A percentile compares a stretch with the other conserved stretches of the same genome.
Evolutionary conservation across 257 asterid genomes (phyloP).

Genomic region (Jaltomata sinuosa): DNA sequence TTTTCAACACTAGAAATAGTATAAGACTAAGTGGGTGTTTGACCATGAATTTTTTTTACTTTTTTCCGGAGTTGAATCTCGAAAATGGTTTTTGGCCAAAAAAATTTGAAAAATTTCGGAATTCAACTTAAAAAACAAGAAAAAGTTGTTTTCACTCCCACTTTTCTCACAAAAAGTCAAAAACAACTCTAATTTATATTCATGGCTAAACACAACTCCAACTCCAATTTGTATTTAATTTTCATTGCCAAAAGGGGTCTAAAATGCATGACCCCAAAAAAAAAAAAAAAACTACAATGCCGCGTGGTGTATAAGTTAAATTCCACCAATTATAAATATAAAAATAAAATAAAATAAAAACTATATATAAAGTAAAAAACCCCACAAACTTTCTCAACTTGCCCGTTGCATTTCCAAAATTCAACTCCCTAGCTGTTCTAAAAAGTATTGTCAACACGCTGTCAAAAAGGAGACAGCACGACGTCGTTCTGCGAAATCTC

Average conservation of each 20-base stretch:
- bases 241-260: too few species aligned
- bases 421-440: not conserved
- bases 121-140: too few species aligned
- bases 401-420: slow-evolving; percentile 6
- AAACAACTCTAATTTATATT: too few species aligned
- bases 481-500: not conserved
- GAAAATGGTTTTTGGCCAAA: too few species aligned
- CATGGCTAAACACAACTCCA: too few species aligned
- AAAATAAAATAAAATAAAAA: not conserved
- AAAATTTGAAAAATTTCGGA: too few species aligned
- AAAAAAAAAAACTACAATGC: not conserved
- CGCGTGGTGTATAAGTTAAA: not conserved
- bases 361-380: not conserved
- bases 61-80: too few species aligned
- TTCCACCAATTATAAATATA: not conserved
- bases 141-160: too few species aligned
- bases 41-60: too few species aligned
- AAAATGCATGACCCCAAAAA: not conserved
- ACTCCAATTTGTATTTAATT: too few species aligned
- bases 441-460: not conserved
- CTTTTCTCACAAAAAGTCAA: too few species aligned
- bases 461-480: not conserved
- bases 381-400: not conserved
- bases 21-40: not conserved
- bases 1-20: not conserved